These are phyloP conservation scores for Neostapfia colusana DNA, from an alignment of 176 grass and related monocot species.

Conservation along the genomic window DNA sequence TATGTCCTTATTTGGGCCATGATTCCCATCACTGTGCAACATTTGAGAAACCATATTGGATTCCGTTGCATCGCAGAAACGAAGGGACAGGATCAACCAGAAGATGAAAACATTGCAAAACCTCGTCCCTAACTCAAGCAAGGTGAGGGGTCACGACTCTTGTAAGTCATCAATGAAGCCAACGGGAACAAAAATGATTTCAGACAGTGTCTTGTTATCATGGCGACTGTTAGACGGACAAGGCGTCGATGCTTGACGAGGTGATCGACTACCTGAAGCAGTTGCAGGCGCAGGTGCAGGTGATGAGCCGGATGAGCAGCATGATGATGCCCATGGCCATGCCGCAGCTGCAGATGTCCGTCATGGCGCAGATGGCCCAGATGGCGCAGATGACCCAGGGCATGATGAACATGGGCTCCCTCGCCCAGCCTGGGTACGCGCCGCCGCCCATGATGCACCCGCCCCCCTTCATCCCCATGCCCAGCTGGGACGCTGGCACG, in stretches of 20 bases:
- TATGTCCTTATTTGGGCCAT: background rate
- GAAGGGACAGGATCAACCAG: slow-evolving; percentile 93
- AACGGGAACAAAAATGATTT: background rate
- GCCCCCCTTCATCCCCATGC: slow-evolving; percentile 36
- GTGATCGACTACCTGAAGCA: slow-evolving; percentile 97
- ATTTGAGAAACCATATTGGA: background rate
- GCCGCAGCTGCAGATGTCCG: slow-evolving; percentile 68
- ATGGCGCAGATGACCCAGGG: slow-evolving; percentile 69
- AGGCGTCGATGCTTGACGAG: slow-evolving; percentile 98
- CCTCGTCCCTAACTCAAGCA: slow-evolving; percentile 91
- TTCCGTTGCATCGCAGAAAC: slow-evolving; percentile 61
- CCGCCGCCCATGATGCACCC: slow-evolving; percentile 50
- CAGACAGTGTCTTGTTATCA: background rate
- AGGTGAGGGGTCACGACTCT: slow-evolving; percentile 43
- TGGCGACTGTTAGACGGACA: slow-evolving; percentile 59
- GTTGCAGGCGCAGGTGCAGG: slow-evolving; percentile 73
- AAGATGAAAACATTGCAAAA: slow-evolving; percentile 91
- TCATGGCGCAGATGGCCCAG: slow-evolving; percentile 79
- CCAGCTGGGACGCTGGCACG: slow-evolving; percentile 34
- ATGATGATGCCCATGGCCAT: slow-evolving; percentile 91
- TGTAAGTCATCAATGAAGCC: too few species aligned
- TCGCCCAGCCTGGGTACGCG: slow-evolving; percentile 41
- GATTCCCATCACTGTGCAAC: background rate
- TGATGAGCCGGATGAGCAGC: slow-evolving; percentile 79
- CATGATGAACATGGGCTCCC: slow-evolving; percentile 60